These are phyloP conservation scores for Crucibulum laeve DNA, from an alignment of 768 basidiomycete genomes.

Conservation along the genomic window DNA sequence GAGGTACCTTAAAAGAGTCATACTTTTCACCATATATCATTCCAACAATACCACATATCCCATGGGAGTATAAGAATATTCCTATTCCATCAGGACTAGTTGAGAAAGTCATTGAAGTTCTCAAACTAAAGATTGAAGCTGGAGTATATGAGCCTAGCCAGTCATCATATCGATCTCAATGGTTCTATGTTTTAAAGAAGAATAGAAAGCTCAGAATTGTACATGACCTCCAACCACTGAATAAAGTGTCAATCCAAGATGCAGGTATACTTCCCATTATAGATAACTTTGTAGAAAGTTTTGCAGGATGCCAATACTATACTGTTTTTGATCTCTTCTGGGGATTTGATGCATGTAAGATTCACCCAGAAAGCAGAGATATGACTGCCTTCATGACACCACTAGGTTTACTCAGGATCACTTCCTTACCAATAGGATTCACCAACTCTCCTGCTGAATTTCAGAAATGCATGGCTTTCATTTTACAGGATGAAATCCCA, in stretches of 20 bases:
- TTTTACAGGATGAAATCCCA: slow-evolving; percentile 24
- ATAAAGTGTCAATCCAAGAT: slow-evolving; percentile 5
- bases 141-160: slow-evolving; percentile 16
- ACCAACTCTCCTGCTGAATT: slow-evolving; percentile 30
- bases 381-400: slow-evolving; percentile 36
- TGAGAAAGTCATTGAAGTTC: slow-evolving; percentile 14
- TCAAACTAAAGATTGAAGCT: slow-evolving; percentile 14
- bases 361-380: slow-evolving; percentile 16
- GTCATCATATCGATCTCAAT: slow-evolving; percentile 15
- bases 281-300: not conserved
- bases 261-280: slow-evolving; percentile 4
- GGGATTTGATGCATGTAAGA: slow-evolving; percentile 27
- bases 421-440: slow-evolving; percentile 31
- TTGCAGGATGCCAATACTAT: slow-evolving; percentile 1
- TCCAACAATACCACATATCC: slow-evolving; percentile 9
- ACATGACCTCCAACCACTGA: slow-evolving; percentile 16
- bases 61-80: slow-evolving; percentile 15
- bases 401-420: slow-evolving; percentile 24
- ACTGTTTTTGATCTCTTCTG: slow-evolving; percentile 22
- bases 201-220: slow-evolving; percentile 18
- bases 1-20: too few species aligned
- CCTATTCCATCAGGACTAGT: slow-evolving; percentile 21
- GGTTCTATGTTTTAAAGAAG: slow-evolving; percentile 19
- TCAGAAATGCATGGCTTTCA: slow-evolving; percentile 25
- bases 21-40: not conserved